These are phyloP conservation scores for Blumeria hordei DNA, from an alignment of 2,329 filamentous ascomycete genomes.

Conservation along the genomic window DNA sequence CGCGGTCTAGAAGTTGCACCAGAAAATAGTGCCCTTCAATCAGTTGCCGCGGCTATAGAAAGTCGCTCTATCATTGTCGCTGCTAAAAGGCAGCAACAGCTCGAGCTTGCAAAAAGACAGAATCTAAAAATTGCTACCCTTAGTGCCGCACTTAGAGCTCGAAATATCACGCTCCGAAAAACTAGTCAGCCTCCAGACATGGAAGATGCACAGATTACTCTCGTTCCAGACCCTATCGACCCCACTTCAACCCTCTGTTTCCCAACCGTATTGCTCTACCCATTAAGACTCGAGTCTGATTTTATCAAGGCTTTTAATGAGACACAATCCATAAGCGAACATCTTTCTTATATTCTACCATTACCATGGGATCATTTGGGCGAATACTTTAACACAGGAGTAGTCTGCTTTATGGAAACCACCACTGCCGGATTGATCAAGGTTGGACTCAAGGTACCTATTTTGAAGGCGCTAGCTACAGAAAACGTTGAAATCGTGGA, in stretches of 20 bases:
- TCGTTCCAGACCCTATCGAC: slow-evolving; percentile 50
- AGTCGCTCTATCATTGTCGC: slow-evolving; percentile 30
- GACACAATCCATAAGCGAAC: slow-evolving; percentile 47
- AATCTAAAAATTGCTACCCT: slow-evolving; percentile 36
- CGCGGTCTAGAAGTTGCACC: slow-evolving; percentile 51
- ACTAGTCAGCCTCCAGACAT: slow-evolving; percentile 60
- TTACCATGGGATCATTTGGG: slow-evolving; percentile 57
- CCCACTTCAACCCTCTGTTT: slow-evolving; percentile 48
- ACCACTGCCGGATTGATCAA: slow-evolving; percentile 58
- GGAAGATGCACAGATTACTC: slow-evolving; percentile 52
- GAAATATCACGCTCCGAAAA: slow-evolving; percentile 42
- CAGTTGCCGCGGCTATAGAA: slow-evolving; percentile 37
- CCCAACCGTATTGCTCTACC: slow-evolving; percentile 68
- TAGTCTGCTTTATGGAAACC: slow-evolving; percentile 85
- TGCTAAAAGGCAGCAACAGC: slow-evolving; percentile 29
- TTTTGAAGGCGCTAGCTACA: slow-evolving; percentile 49
- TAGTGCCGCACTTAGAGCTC: slow-evolving; percentile 36
- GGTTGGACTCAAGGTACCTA: slow-evolving; percentile 59
- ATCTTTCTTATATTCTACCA: slow-evolving; percentile 68
- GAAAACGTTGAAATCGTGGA: slow-evolving; percentile 76
- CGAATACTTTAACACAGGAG: slow-evolving; percentile 38
- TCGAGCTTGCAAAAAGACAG: slow-evolving; percentile 27
- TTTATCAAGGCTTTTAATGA: slow-evolving; percentile 78
- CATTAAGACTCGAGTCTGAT: slow-evolving; percentile 57
- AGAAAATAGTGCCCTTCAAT: slow-evolving; percentile 39